Percentiles rank a stretch among this genome's conserved stretches.
phyloP scores from a whole-genome alignment of 352 stramenopile genomes.

The Halophytophthora polymorphica region DNA sequence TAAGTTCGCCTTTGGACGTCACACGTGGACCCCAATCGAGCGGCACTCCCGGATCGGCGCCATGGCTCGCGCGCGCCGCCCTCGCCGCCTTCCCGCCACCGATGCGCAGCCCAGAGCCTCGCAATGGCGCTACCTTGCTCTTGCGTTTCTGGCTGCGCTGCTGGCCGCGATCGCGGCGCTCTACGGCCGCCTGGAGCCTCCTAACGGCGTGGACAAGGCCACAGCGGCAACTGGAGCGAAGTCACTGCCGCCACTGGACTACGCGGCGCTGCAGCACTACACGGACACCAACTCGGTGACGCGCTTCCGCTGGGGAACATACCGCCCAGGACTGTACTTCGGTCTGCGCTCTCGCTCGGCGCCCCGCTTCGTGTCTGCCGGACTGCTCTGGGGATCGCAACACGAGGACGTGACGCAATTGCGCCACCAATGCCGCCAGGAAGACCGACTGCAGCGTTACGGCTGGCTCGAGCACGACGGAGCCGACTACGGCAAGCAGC shows the following conservation, averaged over 20 bases:
- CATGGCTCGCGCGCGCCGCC: no score
- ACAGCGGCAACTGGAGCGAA: background rate
- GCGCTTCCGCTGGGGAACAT: slow-evolving; percentile 69
- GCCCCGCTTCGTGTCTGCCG: slow-evolving; percentile 60
- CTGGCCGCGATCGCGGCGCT: background rate
- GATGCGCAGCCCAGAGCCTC: background rate
- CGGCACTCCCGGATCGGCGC: no score
- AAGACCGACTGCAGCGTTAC: slow-evolving; percentile 76
- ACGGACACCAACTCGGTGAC: slow-evolving; percentile 27
- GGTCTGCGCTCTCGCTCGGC: slow-evolving; percentile 67
- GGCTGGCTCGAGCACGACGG: slow-evolving; percentile 82
- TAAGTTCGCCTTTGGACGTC: no score
- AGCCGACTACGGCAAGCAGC: slow-evolving; percentile 49
- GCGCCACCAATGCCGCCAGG: slow-evolving; percentile 69
- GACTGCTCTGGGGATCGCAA: slow-evolving; percentile 71
- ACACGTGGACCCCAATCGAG: no score
- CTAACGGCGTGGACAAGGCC: background rate
- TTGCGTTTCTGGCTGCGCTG: background rate
- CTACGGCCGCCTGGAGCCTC: background rate
- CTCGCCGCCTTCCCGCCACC: background rate
- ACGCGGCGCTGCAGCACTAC: slow-evolving; percentile 29
- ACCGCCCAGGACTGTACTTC: slow-evolving; percentile 75
- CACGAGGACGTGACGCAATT: slow-evolving; percentile 73
- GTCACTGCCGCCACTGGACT: slow-evolving; percentile 22
- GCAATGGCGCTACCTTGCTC: background rate